phyloP scores from a whole-genome alignment of 2,329 filamentous ascomycete species.

The Xylaria sp. region DNA sequence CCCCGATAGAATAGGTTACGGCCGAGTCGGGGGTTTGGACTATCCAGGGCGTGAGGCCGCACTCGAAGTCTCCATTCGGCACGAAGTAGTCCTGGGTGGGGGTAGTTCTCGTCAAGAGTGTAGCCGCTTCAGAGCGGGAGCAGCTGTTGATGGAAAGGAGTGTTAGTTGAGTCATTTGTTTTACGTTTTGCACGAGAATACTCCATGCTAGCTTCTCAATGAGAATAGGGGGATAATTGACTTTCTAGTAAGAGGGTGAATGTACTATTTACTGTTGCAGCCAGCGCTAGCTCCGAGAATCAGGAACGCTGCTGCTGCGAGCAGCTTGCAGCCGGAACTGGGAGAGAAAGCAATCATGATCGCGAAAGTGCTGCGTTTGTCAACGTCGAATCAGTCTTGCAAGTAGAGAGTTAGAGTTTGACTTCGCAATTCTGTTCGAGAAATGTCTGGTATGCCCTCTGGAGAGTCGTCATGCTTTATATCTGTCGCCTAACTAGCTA shows the following conservation, averaged over 20 bases:
- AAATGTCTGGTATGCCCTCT: neutral
- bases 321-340: neutral
- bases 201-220: neutral
- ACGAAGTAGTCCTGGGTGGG: slow-evolving; percentile 17
- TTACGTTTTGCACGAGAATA: neutral
- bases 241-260: neutral
- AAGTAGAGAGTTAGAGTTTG: neutral
- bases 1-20: slow-evolving; percentile 15
- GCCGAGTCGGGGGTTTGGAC: slow-evolving; percentile 34
- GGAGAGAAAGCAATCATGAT: slow-evolving; percentile 1
- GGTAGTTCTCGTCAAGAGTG: neutral
- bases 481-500: neutral
- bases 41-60: slow-evolving; percentile 37
- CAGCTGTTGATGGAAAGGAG: neutral
- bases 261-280: slow-evolving; percentile 3
- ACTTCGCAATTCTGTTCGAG: neutral
- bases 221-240: neutral
- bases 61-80: slow-evolving; percentile 38
- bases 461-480: slow-evolving; percentile 10
- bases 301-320: slow-evolving; percentile 7
- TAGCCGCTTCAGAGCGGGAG: neutral
- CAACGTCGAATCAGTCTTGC: neutral
- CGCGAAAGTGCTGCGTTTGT: neutral
- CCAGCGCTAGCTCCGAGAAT: neutral
- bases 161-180: slow-evolving; percentile 5